Percentiles rank a stretch among this genome's conserved stretches.
Evolutionary conservation across 495 filamentous ascomycete genomes (phyloP).

Genomic region (Amphirosellinia nigrospora): DNA sequence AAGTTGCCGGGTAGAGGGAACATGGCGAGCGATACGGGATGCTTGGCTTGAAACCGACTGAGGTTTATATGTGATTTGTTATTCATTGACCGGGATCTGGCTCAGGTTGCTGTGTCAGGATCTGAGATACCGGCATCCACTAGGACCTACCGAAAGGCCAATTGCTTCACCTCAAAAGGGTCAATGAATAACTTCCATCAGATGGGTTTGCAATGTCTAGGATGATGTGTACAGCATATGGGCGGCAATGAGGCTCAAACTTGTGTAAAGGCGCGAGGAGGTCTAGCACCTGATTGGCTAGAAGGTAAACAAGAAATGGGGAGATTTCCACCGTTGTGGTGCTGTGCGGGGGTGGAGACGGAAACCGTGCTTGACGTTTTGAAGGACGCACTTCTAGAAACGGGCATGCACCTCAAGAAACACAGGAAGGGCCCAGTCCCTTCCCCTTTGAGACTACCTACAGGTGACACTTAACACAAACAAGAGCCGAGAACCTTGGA

Average conservation of each 20-base stretch:
- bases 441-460: no score
- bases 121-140: neutral
- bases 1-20: neutral
- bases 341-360: slow-evolving; percentile 12
- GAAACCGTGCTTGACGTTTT: neutral
- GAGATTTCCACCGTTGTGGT: slow-evolving; percentile 9
- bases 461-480: neutral
- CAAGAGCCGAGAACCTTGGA: no score
- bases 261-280: neutral
- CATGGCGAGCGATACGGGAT: slow-evolving; percentile 8
- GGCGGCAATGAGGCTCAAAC: slow-evolving; percentile 4
- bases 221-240: neutral
- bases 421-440: neutral
- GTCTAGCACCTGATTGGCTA: slow-evolving; percentile 6
- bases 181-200: neutral
- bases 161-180: neutral
- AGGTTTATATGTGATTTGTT: neutral
- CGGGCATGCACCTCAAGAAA: neutral
- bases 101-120: neutral
- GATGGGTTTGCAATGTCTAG: neutral
- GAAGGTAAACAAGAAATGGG: slow-evolving; percentile 1
- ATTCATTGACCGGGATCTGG: neutral
- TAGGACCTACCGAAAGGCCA: neutral
- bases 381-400: neutral
- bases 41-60: slow-evolving; percentile 2